Base-by-base conservation (phyloP, 1,139 yeast species). In the Candida dubliniensis region DNA sequence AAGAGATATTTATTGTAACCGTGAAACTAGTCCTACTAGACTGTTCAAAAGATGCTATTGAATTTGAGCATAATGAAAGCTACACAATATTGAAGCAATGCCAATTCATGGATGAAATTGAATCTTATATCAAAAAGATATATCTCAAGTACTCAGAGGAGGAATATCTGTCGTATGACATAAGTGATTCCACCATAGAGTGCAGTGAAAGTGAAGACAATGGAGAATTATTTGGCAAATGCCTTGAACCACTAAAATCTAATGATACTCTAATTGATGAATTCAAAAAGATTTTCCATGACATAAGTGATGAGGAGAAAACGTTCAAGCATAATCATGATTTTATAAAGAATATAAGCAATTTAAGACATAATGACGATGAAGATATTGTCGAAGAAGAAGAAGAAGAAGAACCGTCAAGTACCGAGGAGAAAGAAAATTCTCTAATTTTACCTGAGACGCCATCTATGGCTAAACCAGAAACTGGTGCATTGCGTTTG, bases 1-100 rank as follows among this genome's bases (percentile, higher is more conserved):
- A 57, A 45, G 76, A 71, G 45, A 57, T 68, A 10, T 71, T 70
- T 47, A 63, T 72, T 12, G 74, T 70, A 4, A 62, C 58, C 33
- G 53, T 69, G 25, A 53, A 54, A 8, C 55, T 72, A 43, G 54
- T 53, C 40, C 47, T 65, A 7, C 51, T 61, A 4, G 55, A 60
- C 29, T 57, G 65, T 32, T 40, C 49, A 18, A 36, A 41, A 4
- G 42, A 48, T 25, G 54, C 53, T 9, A 51, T 69, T 2, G 62
- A 58, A 13, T 69, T 67, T 45, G 43, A 60, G 26, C 57, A 64
- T 31, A 73, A 71, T 49, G 71, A 68, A 32, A 61, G 58, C 41
- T 64, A 62, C 47, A 60, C 67, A 13, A 46, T 63, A 9, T 50
- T 64, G 71, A 48, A 72, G 64, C 41, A 53, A 52, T 23, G 55